These are phyloP conservation scores for Sanguinoderma infundibulare DNA, from an alignment of 1,284 basidiomycete genomes.

Conservation along the genomic window DNA sequence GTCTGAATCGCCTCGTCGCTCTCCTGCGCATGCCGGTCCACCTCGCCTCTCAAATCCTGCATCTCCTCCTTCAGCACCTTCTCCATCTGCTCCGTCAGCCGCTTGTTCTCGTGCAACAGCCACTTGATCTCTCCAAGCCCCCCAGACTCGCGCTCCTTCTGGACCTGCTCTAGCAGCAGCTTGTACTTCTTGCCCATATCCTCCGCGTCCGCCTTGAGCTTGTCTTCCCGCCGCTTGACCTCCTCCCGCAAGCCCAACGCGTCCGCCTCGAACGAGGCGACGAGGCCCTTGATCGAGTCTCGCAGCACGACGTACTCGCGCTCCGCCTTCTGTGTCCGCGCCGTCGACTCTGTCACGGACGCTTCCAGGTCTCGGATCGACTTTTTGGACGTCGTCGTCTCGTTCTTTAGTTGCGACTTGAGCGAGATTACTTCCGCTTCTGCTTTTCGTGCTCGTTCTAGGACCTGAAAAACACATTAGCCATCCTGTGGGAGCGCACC, in stretches of 20 bases:
- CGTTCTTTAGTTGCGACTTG: constrained; percentile 72
- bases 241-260: constrained; percentile 68
- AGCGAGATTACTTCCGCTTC: constrained; percentile 71
- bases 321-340: constrained; percentile 77
- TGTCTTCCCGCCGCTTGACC: constrained; percentile 72
- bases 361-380: constrained; percentile 77
- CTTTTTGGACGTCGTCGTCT: constrained; percentile 74
- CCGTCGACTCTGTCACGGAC: constrained; percentile 69
- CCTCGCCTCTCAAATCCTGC: constrained; percentile 46
- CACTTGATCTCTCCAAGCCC: constrained; percentile 43
- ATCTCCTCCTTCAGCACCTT: constrained; percentile 54
- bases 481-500: no score
- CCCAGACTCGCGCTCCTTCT: constrained; percentile 48
- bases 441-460: constrained; percentile 82
- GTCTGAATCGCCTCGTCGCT: constrained; percentile 60
- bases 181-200: constrained; percentile 67
- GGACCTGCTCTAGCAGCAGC: constrained; percentile 61
- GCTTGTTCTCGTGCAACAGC: constrained; percentile 43
- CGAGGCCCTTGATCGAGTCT: constrained; percentile 72
- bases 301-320: constrained; percentile 79
- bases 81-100: constrained; percentile 54
- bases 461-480: constrained; percentile 49
- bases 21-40: constrained; percentile 57
- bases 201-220: constrained; percentile 65
- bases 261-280: constrained; percentile 72